Conservation (phyloP, 768 basidiomycete genomes). For the Favolaschia claudopus region DNA sequence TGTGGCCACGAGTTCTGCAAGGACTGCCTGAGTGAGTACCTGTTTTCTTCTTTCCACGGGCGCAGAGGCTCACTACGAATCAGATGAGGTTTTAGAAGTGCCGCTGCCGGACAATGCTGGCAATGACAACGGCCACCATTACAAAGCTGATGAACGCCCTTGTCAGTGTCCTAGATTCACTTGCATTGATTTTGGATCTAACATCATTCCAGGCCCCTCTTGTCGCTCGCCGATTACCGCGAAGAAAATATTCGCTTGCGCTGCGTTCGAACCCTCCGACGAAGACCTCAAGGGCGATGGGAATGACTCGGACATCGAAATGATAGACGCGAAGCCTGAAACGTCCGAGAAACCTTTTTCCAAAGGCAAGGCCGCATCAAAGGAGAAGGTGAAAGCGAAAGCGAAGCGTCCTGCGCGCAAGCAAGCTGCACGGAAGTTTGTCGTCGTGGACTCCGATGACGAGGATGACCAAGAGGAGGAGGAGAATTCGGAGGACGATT, state of each 20-base stretch:
- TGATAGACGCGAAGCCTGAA: conserved; percentile 34
- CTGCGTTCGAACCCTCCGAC: conserved; percentile 68
- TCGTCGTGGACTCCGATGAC: conserved; percentile 37
- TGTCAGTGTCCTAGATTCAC: conserved; percentile 45
- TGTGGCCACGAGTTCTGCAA: conserved; percentile 72
- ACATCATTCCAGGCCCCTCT: conserved; percentile 53
- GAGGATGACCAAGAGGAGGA: conserved; percentile 41
- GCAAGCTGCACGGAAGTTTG: conserved; percentile 20
- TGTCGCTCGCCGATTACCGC: conserved; percentile 62
- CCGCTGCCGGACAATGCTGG: conserved; percentile 40
- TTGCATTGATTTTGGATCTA: neutral
- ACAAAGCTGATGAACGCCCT: conserved; percentile 53
- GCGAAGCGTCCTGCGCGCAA: conserved; percentile 29
- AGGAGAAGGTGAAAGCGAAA: conserved; percentile 40
- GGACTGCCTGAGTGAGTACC: conserved; percentile 58
- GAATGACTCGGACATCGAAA: conserved; percentile 42
- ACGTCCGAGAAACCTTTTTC: conserved; percentile 7
- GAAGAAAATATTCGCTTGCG: conserved; percentile 58
- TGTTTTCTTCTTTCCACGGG: neutral
- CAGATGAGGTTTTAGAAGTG: conserved; percentile 54
- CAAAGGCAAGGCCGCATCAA: too few relatives aligned
- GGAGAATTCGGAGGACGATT: conserved; percentile 40
- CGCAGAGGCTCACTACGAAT: neutral
- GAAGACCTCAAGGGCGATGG: conserved; percentile 43
- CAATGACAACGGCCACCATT: conserved; percentile 41